Conservation (phyloP, 208 protist species). For the Blechomonas ayalai region DNA sequence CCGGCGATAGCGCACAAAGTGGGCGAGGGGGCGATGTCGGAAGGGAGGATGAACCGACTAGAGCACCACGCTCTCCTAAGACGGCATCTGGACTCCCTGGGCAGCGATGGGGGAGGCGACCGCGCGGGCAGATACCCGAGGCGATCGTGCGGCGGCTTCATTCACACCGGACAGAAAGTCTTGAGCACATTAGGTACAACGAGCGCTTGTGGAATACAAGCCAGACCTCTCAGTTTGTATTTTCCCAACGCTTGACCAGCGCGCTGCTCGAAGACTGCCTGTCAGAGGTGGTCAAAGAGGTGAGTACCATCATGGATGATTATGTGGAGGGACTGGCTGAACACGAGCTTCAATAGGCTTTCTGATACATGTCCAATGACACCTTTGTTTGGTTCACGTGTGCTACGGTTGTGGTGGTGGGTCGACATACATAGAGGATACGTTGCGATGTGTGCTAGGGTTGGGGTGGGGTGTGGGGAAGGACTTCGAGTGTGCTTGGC, state of each 20-base stretch:
- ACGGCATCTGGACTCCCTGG: not conserved
- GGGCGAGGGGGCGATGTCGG: not conserved
- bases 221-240: conserved; percentile 67
- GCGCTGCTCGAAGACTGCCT: conserved; percentile 66
- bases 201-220: conserved; percentile 84
- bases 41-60: not conserved
- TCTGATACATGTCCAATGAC: not conserved
- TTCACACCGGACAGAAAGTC: conserved; percentile 48
- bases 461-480: too few relatives aligned
- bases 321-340: conserved; percentile 79
- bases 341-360: conserved; percentile 71
- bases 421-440: too few relatives aligned
- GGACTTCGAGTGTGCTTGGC: too few relatives aligned
- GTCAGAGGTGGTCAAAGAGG: conserved; percentile 68
- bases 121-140: conserved; percentile 44
- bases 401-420: not conserved
- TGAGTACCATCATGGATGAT: conserved; percentile 70
- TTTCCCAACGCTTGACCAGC: conserved; percentile 74
- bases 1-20: not conserved
- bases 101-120: conserved; percentile 4
- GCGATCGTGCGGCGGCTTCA: conserved; percentile 63
- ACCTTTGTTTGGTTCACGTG: not conserved
- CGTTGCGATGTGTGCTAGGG: too few relatives aligned
- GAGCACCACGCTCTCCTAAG: not conserved
- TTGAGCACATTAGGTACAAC: conserved; percentile 78